A percentile compares a stretch with the other conserved stretches of the same genome.
Evolutionary conservation across 139 green algal genomes (phyloP).

Genomic region (Chlorella sp.): DNA sequence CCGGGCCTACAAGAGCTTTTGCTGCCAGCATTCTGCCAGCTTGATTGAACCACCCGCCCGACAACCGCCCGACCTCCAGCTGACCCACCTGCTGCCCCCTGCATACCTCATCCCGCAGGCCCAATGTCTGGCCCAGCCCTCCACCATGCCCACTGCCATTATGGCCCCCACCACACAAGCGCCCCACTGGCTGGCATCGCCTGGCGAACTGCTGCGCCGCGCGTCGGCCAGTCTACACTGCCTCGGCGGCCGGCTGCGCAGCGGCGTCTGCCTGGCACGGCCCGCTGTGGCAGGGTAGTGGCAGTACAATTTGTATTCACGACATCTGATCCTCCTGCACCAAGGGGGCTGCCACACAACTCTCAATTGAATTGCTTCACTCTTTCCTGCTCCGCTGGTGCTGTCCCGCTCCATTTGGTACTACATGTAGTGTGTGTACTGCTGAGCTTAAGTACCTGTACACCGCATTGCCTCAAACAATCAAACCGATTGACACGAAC

Average conservation of each 20-base stretch:
- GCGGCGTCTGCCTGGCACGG: neutral
- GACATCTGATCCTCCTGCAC: neutral
- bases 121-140: neutral
- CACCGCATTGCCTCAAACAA: too few relatives aligned
- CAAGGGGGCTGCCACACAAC: neutral
- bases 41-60: neutral
- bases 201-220: neutral
- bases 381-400: too few relatives aligned
- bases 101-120: neutral
- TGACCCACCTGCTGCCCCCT: neutral
- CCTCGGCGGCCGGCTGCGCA: neutral
- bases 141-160: neutral
- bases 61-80: neutral
- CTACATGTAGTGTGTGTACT: too few relatives aligned
- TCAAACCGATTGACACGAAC: too few relatives aligned
- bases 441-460: too few relatives aligned
- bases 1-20: too few relatives aligned
- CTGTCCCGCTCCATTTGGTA: too few relatives aligned
- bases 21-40: neutral
- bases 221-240: neutral
- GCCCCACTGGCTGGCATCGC: neutral
- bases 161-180: too few relatives aligned
- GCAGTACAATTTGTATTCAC: neutral
- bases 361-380: neutral
- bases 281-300: neutral